Conservation (phyloP, 805 yeast genomes). For the Teunomyces tritomae region DNA sequence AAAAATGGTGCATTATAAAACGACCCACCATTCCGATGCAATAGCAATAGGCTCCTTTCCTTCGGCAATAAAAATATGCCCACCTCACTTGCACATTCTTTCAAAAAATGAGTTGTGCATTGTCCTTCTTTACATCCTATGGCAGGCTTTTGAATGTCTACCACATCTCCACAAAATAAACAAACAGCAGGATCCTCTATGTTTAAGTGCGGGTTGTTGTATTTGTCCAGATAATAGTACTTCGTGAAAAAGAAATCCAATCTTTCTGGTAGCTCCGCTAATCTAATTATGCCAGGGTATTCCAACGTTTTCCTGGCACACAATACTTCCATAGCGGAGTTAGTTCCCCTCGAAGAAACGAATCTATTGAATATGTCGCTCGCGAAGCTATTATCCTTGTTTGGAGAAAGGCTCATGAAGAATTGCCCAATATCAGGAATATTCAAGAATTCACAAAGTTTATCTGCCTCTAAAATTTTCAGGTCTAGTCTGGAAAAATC, state of each 20-base stretch:
- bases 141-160: constrained; percentile 63
- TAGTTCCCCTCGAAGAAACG: constrained; percentile 11
- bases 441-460: constrained; percentile 48
- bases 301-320: constrained; percentile 34
- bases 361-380: constrained; percentile 21
- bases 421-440: constrained; percentile 36
- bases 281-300: constrained; percentile 63
- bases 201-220: constrained; percentile 33
- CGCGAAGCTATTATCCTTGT: constrained; percentile 20
- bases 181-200: constrained; percentile 82
- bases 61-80: constrained; percentile 76
- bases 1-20: constrained; percentile 81
- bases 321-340: constrained; percentile 4
- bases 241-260: constrained; percentile 68
- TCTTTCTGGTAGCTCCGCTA: constrained; percentile 63
- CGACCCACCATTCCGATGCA: constrained; percentile 77
- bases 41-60: constrained; percentile 58
- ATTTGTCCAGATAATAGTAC: constrained; percentile 46
- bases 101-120: constrained; percentile 68
- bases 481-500: constrained; percentile 17
- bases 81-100: constrained; percentile 60
- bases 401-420: not conserved
- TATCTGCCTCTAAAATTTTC: constrained; percentile 49
- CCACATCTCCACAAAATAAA: constrained; percentile 69
- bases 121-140: constrained; percentile 64